Percentiles rank a stretch among this genome's conserved stretches.
phyloP scores from a whole-genome alignment of 257 asterid species.

The Petunia axillaris region DNA sequence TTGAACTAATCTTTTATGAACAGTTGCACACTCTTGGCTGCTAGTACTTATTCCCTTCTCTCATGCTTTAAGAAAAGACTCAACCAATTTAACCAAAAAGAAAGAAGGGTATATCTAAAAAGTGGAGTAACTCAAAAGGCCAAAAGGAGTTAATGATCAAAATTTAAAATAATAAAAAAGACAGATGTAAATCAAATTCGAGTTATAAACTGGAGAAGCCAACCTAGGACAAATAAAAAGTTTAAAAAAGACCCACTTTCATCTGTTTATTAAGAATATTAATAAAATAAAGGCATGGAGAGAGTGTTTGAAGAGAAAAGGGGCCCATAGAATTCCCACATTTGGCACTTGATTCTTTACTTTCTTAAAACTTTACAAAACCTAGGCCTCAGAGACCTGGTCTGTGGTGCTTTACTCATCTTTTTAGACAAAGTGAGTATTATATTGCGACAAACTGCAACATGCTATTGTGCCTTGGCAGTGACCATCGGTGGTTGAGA shows the following conservation, averaged over 20 bases:
- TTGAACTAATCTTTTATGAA: too few species aligned
- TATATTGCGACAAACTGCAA: slow-evolving; percentile 5
- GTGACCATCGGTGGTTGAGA: neutral
- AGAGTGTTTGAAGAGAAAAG: neutral
- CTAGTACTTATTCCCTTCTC: neutral
- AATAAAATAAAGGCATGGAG: neutral
- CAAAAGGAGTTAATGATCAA: neutral
- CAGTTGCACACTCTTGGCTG: neutral
- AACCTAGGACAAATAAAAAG: slow-evolving; percentile 14
- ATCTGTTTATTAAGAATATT: neutral
- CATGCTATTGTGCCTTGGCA: slow-evolving; percentile 17
- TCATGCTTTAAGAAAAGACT: neutral
- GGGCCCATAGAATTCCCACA: neutral
- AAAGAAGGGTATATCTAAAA: neutral
- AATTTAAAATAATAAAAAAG: neutral
- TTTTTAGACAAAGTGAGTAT: slow-evolving; percentile 11
- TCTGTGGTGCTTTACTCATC: slow-evolving; percentile 19
- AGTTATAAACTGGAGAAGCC: slow-evolving; percentile 1
- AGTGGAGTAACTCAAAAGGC: neutral
- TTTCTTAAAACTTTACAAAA: slow-evolving; percentile 6
- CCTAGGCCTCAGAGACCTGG: slow-evolving; percentile 2
- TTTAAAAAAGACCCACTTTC: neutral
- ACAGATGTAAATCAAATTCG: neutral
- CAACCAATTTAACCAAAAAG: neutral
- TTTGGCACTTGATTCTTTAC: slow-evolving; percentile 18